Base-by-base conservation (phyloP, 2,329 filamentous ascomycete genomes). In the Cylindrodendrum hubeiense region DNA sequence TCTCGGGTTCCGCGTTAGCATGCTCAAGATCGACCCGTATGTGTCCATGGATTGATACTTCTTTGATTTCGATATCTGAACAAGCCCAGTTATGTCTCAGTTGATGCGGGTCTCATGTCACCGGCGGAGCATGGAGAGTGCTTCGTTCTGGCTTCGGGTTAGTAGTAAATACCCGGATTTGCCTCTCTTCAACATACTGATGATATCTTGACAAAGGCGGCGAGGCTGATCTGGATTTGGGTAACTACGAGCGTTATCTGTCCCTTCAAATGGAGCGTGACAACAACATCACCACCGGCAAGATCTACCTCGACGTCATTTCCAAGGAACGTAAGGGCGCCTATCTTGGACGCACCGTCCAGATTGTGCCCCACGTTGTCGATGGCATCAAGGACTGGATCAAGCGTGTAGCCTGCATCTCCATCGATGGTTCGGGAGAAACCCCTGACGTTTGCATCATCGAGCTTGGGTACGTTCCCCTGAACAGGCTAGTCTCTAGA, bases 261-360 rank as follows among this genome's bases (percentile, higher is more conserved):
- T 91, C 91, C 75, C 91, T 95, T 70, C 93, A 91, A 60, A 86
- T 98, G 66, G 93, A 90, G 9, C 86, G 91, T 67, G 94, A 97
- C 73, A 94, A 95, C 84, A 98, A 98, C 81, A 97, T 99, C 81
- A 99, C 96, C 4, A 97, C 95, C 6, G 96, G 96, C 77, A 98
- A 98, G 84, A 94, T 98, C 72, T 98, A 98, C 82, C 87, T 93
- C 76, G 89, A 92, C 74, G 95, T 98, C 58, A 94, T 97, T 74
- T 86, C 91, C 76, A 89, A 89, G 65, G 87, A 89, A 76, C 82
- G 87, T 26, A 80, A 81, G 43, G 87, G 88, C 60, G 91, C 96
- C 78, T 98, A 97, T 75, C 87, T 98, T 13, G 95, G 95, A 70
- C 90, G 92, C 79, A 71, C 69, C 2, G 69, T 68, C 8, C 67